Conservation (phyloP, 139 green algal genomes). For the Coelastrella sp. region DNA sequence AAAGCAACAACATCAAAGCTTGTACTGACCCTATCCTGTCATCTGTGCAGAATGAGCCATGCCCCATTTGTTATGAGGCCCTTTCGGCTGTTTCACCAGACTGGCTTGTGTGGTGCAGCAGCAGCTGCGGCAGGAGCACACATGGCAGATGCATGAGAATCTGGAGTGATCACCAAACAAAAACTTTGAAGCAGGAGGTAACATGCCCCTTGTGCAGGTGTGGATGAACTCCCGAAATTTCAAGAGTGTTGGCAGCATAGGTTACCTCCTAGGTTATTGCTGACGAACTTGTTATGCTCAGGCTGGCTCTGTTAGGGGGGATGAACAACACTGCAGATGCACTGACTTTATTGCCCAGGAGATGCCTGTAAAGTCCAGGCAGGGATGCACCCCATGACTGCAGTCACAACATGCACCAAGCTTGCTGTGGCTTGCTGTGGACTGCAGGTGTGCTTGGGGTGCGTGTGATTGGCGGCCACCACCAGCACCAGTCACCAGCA, state of each 20-base stretch:
- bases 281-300: no score
- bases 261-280: no score
- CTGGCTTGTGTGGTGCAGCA: constrained; percentile 32
- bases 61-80: constrained; percentile 27
- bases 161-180: constrained; percentile 17
- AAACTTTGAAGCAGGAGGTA: constrained; percentile 21
- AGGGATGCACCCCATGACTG: no score
- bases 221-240: not conserved
- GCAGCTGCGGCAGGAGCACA: constrained; percentile 18
- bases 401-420: not conserved
- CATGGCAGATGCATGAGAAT: constrained; percentile 26
- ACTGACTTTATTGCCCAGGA: no score
- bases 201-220: constrained; percentile 23
- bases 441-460: constrained; percentile 20
- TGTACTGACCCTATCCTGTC: no score
- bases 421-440: not conserved
- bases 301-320: no score
- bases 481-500: not conserved
- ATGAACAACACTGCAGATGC: no score
- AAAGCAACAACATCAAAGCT: no score
- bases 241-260: no score
- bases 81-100: not conserved
- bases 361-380: no score
- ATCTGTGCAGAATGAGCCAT: constrained; percentile 18
- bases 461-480: not conserved